Evolutionary conservation across 768 basidiomycete genomes (phyloP), one percentile per base, ranked within the genome.

Genomic region (Chiua virens): DNA sequence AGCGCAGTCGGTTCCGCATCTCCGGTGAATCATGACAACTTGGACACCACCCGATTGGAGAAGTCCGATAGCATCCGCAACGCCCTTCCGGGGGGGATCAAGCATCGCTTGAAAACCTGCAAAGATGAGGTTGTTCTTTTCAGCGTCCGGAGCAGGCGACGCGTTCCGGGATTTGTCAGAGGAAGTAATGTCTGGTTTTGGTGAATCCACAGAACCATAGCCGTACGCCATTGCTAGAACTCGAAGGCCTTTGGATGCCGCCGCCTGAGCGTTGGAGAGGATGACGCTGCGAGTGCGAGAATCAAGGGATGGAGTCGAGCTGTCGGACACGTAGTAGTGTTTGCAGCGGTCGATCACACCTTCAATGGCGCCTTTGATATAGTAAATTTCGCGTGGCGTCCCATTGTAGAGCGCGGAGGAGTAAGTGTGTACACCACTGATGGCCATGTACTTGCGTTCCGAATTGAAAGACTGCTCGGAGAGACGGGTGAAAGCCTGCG

Each of bases 1-100:
- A 95, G 63, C 3, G 96, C 95, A 1, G 95, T 98, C 48, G 86
- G 79, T 68, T 94, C 92, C 32, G 93, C 86, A 61, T 98, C 95
- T 5, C 95, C 95, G 0, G 96, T 98, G n/a, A 64, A 98, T 97
- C 95, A 98, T 98, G 39, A 98, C 87, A n/a, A 98, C 86, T 61
- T 95, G 92, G 43, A 98, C 88, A 5, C 94, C 92, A 22, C 89
- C 94, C 23, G 76, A 72, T 62, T 94, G 90, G 32, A 98, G 74
- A 25, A 89, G 72, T 35, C 77, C 78, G 55, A 98, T 87, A 18
- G 96, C 86, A 59, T 92, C 90, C 4, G 89, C 86, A n/a, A 98
- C 93, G 25, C 94, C 96, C 59, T 87, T 87, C 41, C 95, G 78
- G 1, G 96, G 96, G 8, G 96, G 96, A 68, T 98, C 96, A 48